These are phyloP conservation scores for Nannizziopsis barbatae DNA, from an alignment of 2,329 filamentous ascomycete species.

Conservation along the genomic window DNA sequence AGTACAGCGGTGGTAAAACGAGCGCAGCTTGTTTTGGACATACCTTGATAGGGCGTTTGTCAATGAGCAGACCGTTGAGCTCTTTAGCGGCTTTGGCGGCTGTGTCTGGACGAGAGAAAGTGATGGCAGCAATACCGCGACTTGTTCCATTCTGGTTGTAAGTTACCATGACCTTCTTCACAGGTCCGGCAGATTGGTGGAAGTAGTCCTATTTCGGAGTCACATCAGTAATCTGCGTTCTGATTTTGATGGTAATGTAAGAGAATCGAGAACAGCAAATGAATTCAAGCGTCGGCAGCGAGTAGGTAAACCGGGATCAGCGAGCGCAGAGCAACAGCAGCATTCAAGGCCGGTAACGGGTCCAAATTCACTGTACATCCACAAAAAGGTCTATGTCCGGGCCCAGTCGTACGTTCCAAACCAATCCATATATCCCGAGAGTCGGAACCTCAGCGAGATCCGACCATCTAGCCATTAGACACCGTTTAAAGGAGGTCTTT, in stretches of 20 bases:
- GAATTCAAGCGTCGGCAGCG: slow-evolving; percentile 14
- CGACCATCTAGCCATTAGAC: no score
- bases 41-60: slow-evolving; percentile 84
- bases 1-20: slow-evolving; percentile 17
- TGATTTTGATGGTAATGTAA: not conserved
- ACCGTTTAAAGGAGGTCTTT: no score
- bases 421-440: not conserved
- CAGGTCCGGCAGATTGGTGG: slow-evolving; percentile 68
- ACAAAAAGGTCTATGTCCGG: not conserved
- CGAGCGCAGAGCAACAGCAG: slow-evolving; percentile 46
- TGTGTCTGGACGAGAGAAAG: slow-evolving; percentile 68
- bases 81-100: slow-evolving; percentile 74
- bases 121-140: slow-evolving; percentile 83
- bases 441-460: no score
- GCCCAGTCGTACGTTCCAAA: not conserved
- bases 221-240: slow-evolving; percentile 33
- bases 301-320: slow-evolving; percentile 37
- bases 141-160: slow-evolving; percentile 89
- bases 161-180: slow-evolving; percentile 82
- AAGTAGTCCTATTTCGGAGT: slow-evolving; percentile 83
- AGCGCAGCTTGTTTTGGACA: not conserved
- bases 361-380: not conserved
- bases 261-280: slow-evolving; percentile 16
- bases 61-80: slow-evolving; percentile 81
- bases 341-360: slow-evolving; percentile 28